These are phyloP conservation scores for Talinum fruticosum DNA, from an alignment of 148 eudicot species.

Conservation along the genomic window DNA sequence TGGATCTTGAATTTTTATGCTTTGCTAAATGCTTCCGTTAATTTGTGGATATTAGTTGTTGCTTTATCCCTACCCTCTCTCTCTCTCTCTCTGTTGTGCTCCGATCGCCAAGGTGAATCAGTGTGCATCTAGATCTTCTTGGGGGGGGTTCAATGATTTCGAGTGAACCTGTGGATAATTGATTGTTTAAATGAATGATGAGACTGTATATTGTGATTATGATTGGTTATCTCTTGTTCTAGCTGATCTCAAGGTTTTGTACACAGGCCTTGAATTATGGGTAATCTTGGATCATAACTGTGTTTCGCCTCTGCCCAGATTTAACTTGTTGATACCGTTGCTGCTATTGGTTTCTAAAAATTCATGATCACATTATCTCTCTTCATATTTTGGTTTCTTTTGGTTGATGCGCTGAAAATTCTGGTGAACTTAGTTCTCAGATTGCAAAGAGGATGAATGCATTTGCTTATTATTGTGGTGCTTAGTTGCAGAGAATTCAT, in stretches of 20 bases:
- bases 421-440: too few relatives aligned
- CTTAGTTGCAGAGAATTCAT: background rate
- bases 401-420: too few relatives aligned
- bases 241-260: background rate
- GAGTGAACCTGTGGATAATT: background rate
- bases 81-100: too few relatives aligned
- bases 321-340: background rate
- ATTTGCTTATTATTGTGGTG: too few relatives aligned
- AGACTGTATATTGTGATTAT: background rate
- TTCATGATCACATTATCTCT: too few relatives aligned
- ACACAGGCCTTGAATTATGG: background rate
- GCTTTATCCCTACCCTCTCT: too few relatives aligned
- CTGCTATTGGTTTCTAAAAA: too few relatives aligned
- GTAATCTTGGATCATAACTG: background rate
- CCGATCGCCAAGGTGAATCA: background rate
- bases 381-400: too few relatives aligned
- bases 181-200: background rate
- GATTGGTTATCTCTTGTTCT: background rate
- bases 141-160: too few relatives aligned
- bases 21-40: background rate
- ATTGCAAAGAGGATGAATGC: too few relatives aligned
- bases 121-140: background rate
- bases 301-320: background rate
- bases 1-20: constrained; percentile 4
- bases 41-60: background rate